Conservation (phyloP, 139 green algal species). For the Asterochloris erici region DNA sequence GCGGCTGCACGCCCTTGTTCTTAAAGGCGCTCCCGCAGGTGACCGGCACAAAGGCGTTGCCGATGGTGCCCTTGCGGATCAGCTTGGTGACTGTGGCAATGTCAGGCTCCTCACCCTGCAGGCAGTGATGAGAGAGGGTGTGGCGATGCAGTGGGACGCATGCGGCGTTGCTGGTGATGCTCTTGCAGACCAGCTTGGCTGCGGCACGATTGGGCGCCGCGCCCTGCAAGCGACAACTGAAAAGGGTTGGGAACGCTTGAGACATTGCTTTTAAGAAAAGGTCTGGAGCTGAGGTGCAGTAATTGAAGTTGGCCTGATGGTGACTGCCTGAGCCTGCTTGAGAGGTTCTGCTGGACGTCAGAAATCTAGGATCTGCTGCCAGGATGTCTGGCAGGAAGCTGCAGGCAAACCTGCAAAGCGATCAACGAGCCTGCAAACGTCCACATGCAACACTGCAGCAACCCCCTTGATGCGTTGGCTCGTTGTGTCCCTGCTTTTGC, state of each 20-base stretch:
- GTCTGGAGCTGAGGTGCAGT: no score
- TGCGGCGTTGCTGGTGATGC: no score
- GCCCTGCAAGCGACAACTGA: no score
- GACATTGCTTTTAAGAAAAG: no score
- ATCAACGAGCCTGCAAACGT: not conserved
- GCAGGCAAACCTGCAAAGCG: no score
- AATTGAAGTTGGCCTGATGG: no score
- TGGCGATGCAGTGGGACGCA: not conserved
- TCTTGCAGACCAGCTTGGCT: not conserved
- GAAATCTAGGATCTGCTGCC: no score
- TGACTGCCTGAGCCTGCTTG: no score
- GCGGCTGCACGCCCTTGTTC: constrained; percentile 99
- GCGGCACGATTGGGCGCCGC: no score
- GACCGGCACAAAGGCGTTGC: constrained; percentile 85
- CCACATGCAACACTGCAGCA: not conserved
- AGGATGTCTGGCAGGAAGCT: no score
- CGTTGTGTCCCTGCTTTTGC: not conserved
- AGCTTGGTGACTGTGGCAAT: constrained; percentile 74
- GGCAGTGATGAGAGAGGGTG: not conserved
- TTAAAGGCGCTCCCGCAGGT: constrained; percentile 98
- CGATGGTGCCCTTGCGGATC: constrained; percentile 92
- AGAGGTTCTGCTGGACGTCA: no score
- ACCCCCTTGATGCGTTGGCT: not conserved
- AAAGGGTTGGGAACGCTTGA: no score
- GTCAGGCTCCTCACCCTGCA: constrained; percentile 82